Percentiles rank a stretch among this genome's conserved stretches.
These are phyloP conservation scores for Wickerhamiella parazyma DNA, from an alignment of 805 yeast genomes.

Conservation along the genomic window DNA sequence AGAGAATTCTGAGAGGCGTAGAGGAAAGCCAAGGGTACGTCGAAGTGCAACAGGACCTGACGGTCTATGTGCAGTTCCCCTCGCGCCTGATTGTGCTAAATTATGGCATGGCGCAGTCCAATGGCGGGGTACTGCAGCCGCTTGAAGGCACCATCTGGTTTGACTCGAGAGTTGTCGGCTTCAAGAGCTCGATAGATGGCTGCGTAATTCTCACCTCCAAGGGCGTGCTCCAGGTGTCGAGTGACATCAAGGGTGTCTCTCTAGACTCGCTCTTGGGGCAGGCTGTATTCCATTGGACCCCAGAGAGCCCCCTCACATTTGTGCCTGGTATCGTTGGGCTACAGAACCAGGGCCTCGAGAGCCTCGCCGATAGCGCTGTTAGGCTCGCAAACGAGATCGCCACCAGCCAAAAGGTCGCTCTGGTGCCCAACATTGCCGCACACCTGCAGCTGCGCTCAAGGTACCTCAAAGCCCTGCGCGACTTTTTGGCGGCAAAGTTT, in stretches of 20 bases:
- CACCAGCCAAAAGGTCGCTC: not conserved
- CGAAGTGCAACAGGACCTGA: not conserved
- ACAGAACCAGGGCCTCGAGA: not conserved
- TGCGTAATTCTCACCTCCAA: not conserved
- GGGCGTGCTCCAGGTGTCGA: slow-evolving; percentile 1
- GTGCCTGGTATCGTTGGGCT: not conserved
- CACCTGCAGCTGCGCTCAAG: slow-evolving; percentile 1
- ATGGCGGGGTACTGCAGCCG: not conserved
- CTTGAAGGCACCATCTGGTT: not conserved
- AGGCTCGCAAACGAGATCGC: not conserved
- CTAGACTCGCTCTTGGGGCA: not conserved
- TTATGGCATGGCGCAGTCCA: not conserved
- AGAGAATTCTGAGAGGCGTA: not conserved
- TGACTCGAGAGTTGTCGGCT: not conserved
- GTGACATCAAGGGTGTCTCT: not conserved
- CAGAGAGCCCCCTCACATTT: slow-evolving; percentile 1
- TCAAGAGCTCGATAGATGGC: not conserved
- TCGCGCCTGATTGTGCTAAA: not conserved
- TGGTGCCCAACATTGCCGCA: not conserved
- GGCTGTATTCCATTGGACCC: not conserved
- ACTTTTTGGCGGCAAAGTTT: not conserved
- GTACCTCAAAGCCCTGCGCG: not conserved
- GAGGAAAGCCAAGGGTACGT: not conserved
- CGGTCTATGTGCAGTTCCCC: not conserved
- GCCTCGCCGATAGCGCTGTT: not conserved